phyloP scores from a whole-genome alignment of 306 rosid genomes.

The Glycine latifolia region DNA sequence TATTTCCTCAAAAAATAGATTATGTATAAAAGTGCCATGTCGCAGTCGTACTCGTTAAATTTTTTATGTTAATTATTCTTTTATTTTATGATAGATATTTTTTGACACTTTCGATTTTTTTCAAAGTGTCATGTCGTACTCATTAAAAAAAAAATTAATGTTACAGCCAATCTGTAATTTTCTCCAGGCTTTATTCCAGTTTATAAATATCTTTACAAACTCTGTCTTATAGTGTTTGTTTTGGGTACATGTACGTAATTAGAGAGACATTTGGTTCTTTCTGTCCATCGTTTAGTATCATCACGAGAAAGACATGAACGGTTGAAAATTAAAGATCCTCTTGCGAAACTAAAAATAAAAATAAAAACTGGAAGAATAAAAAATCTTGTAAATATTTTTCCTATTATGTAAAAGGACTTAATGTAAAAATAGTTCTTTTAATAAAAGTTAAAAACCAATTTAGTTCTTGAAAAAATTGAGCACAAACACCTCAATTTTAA shows the following conservation, averaged over 20 bases:
- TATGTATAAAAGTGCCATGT: no score
- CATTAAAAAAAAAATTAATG: background rate
- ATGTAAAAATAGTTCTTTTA: background rate
- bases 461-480: background rate
- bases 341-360: background rate
- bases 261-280: constrained; percentile 38
- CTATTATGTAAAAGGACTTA: background rate
- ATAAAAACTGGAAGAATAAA: background rate
- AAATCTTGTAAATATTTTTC: background rate
- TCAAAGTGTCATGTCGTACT: background rate
- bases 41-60: no score
- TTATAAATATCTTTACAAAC: background rate
- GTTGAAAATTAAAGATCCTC: background rate
- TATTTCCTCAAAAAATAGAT: no score
- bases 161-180: background rate
- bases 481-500: background rate
- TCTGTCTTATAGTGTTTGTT: constrained; percentile 32
- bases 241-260: background rate
- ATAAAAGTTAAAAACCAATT: background rate
- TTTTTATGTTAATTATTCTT: no score
- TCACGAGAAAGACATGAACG: constrained; percentile 9
- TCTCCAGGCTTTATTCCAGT: background rate
- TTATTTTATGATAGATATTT: no score
- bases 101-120: background rate
- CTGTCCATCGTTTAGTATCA: constrained; percentile 19